Base-by-base conservation (phyloP, 2,329 filamentous ascomycete species). In the Xylaria sp. region DNA sequence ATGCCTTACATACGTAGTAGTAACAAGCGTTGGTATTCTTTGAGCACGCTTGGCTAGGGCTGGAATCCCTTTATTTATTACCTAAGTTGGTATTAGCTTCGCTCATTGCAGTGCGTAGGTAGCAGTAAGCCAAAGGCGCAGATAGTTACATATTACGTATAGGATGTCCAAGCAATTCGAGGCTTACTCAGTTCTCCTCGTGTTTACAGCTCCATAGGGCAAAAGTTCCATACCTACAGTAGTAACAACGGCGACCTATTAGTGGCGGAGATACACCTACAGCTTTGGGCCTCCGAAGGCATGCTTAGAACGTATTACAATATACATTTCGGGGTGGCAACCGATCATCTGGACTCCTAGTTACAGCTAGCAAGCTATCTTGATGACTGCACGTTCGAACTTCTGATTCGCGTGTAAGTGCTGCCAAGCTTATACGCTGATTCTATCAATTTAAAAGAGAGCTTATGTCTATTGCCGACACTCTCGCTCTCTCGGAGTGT, bases 111-210 rank as follows among this genome's bases (percentile, higher is more conserved):
- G n/a, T n/a, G n/a, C n/a, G n/a, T n/a, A 61, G 45, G 61, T 53
- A 65, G 61, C 39, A 47, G 17, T 10, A 33, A 39, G 29, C 42
- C 15, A 13, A 60, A 39, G 29, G n/a, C 36, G 45, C 13, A 47
- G 38, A 47, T 45, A 11, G 44, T 50, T 15, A 29, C 25, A 44
- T 15, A 20, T 38, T 31, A n/a, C n/a, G n/a, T n/a, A n/a, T n/a
- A 54, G 38, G 20, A 39, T 20, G 33, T 59, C 33, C 22, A 31
- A 27, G 25, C n/a, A 51, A 36, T 60, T n/a, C 54, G 61, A 61
- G 56, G 33, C 56, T 65, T 53, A 29, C 45, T 65, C 50, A 61
- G 65, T 61, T 36, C 44, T 63, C 51, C 51, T 53, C 13, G 17
- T 51, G 58, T 50, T 50, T 29, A 38, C 33, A 65, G 56, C 44